phyloP scores from a whole-genome alignment of 2,329 filamentous ascomycete species.

The Fusarium sp. region DNA sequence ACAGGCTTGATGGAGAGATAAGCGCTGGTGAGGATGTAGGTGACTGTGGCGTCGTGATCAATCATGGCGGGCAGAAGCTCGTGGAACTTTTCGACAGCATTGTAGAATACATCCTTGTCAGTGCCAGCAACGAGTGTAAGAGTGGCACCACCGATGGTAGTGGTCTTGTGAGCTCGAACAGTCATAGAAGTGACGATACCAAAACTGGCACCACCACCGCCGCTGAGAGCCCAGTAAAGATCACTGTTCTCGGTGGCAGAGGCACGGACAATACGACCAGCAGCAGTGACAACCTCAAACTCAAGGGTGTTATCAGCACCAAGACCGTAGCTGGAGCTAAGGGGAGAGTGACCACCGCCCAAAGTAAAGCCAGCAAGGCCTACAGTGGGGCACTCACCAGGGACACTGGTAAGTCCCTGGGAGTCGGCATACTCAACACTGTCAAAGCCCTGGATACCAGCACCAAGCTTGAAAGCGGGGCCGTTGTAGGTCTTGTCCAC shows the following conservation, averaged over 20 bases:
- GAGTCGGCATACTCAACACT: conserved; percentile 41
- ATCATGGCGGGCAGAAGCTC: conserved; percentile 53
- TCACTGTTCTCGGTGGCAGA: conserved; percentile 58
- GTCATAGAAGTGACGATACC: conserved; percentile 65
- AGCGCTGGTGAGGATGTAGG: conserved; percentile 57
- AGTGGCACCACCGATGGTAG: not conserved
- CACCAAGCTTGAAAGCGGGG: conserved; percentile 49
- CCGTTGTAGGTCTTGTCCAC: not conserved
- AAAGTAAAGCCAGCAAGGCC: conserved; percentile 67
- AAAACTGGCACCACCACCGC: conserved; percentile 67
- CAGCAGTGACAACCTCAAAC: conserved; percentile 62
- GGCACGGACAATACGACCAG: conserved; percentile 56
- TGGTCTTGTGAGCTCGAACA: conserved; percentile 52
- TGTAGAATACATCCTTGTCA: not conserved
- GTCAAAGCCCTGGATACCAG: conserved; percentile 61
- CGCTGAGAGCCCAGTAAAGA: conserved; percentile 69
- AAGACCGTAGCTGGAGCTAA: conserved; percentile 63
- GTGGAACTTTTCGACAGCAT: not conserved
- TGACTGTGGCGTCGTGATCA: conserved; percentile 57
- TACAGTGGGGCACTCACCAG: conserved; percentile 62
- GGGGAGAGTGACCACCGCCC: conserved; percentile 63
- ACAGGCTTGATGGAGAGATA: conserved; percentile 51
- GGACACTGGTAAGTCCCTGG: not conserved
- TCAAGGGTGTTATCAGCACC: conserved; percentile 66
- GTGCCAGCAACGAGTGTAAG: not conserved